phyloP scores from a whole-genome alignment of 2,329 filamentous ascomycete species.

The Parastagonospora nodorum region DNA sequence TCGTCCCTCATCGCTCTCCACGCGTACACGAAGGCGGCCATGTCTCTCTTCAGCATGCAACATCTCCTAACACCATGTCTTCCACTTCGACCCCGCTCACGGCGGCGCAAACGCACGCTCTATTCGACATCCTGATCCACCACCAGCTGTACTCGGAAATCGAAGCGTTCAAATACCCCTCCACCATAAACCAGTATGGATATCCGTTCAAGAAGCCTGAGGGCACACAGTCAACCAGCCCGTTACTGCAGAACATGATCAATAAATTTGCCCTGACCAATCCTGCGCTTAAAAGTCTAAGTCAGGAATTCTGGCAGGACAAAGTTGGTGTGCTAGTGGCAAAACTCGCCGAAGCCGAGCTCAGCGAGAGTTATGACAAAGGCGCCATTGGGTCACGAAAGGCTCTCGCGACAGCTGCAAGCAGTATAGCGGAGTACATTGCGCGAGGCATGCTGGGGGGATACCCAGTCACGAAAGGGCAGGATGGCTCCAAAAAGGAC shows the following conservation, averaged over 20 bases:
- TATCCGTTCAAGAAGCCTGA: constrained; percentile 65
- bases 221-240: constrained; percentile 58
- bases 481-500: constrained; percentile 40
- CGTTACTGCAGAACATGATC: constrained; percentile 71
- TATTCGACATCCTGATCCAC: constrained; percentile 61
- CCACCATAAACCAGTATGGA: constrained; percentile 70
- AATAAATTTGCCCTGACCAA: constrained; percentile 67
- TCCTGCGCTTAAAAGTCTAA: constrained; percentile 68
- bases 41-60: constrained; percentile 5
- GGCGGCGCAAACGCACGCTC: constrained; percentile 54
- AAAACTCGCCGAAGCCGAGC: constrained; percentile 65
- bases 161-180: constrained; percentile 69
- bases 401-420: constrained; percentile 73
- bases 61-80: constrained; percentile 17
- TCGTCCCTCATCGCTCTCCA: neutral
- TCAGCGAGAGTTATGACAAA: constrained; percentile 84
- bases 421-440: constrained; percentile 71
- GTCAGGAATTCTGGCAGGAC: constrained; percentile 50
- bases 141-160: constrained; percentile 68
- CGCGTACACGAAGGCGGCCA: neutral
- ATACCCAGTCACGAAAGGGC: constrained; percentile 50
- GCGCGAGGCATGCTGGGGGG: constrained; percentile 70
- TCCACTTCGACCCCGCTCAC: constrained; percentile 41
- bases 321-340: constrained; percentile 46
- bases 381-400: constrained; percentile 75